phyloP scores from a whole-genome alignment of 371 early-diverging fungal species.

The Entomophthora muscae region DNA sequence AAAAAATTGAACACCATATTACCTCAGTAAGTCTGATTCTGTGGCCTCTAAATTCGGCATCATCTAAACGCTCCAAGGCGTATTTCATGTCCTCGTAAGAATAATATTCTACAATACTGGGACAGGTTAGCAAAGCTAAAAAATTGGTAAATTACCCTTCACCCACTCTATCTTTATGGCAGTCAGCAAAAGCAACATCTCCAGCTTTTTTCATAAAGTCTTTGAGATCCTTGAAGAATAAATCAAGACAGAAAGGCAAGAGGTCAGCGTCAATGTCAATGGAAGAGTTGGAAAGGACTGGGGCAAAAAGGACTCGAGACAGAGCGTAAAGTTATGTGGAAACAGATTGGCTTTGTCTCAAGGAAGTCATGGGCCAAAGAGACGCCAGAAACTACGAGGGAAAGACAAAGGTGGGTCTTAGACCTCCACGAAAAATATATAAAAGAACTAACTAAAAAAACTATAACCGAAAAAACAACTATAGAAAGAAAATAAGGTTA shows the following conservation, averaged over 20 bases:
- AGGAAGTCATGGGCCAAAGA: neutral
- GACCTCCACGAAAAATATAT: neutral
- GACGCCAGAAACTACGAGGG: neutral
- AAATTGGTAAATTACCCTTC: slow-evolving; percentile 69
- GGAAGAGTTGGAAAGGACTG: neutral
- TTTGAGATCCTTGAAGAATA: slow-evolving; percentile 72
- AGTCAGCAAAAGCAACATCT: slow-evolving; percentile 84
- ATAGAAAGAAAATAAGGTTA: slow-evolving; percentile 18
- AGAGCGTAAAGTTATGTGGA: neutral
- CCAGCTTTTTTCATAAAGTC: slow-evolving; percentile 90
- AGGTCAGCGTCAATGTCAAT: neutral
- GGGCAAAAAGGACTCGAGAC: neutral
- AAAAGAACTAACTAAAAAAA: slow-evolving; percentile 8
- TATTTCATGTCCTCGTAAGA: slow-evolving; percentile 62
- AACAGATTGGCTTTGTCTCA: neutral
- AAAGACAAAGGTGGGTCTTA: neutral
- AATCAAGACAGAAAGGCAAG: slow-evolving; percentile 8
- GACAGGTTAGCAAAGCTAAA: too few relatives aligned
- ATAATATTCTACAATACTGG: slow-evolving; percentile 79
- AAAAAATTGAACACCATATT: slow-evolving; percentile 9
- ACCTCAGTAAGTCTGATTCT: slow-evolving; percentile 61
- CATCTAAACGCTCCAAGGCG: slow-evolving; percentile 71
- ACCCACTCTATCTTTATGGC: slow-evolving; percentile 57
- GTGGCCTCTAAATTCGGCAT: slow-evolving; percentile 68
- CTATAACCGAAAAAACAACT: slow-evolving; percentile 9